Evolutionary conservation across 805 yeast genomes (phyloP), one percentile per base, ranked within the genome.

Genomic region (Priceomyces fermenticarens): DNA sequence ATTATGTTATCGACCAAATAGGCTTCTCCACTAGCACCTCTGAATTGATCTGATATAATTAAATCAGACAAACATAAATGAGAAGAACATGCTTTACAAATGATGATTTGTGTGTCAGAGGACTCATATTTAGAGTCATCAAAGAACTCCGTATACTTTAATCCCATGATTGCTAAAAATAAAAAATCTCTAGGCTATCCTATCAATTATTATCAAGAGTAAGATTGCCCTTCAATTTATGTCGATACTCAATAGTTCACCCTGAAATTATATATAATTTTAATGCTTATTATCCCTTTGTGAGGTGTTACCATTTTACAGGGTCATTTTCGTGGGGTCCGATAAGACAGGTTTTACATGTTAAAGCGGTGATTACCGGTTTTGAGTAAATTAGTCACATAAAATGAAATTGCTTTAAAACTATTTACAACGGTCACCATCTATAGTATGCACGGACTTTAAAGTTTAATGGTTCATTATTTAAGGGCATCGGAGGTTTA

Each of bases 401-500:
- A 30, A n/a, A 30, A 9, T 31, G 40, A 23, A 36, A 14, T 13
- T 37, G 11, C 13, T 15, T 30, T 15, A 7, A 8, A n/a, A 4
- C 35, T 43, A 43, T 43, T 36, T 43, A 43, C 46, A 43, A 14
- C 28, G 40, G 36, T 45, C 53, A 70, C 75, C 75, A 70, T 49
- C 60, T 67, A 50, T 67, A 70, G 51, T 51, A 53, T n/a, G 73
- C 63, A 34, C 67, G 59, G 26, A 67, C 72, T 42, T 53, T 55
- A 51, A 70, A 68, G 51, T 70, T 70, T 52, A 70, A 60, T 11
- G 74, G 75, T 46, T 67, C 71, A 41, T 58, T 65, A 53, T 63
- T 70, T 55, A 76, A 72, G 43, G 57, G 66, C 58, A 66, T 57
- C 57, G 76, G 72, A 15, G 88, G 85, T 57, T 77, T 81, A 46